Base-by-base conservation (phyloP, 2,329 filamentous ascomycete species). In the Coccinonectria pachysandricola region DNA sequence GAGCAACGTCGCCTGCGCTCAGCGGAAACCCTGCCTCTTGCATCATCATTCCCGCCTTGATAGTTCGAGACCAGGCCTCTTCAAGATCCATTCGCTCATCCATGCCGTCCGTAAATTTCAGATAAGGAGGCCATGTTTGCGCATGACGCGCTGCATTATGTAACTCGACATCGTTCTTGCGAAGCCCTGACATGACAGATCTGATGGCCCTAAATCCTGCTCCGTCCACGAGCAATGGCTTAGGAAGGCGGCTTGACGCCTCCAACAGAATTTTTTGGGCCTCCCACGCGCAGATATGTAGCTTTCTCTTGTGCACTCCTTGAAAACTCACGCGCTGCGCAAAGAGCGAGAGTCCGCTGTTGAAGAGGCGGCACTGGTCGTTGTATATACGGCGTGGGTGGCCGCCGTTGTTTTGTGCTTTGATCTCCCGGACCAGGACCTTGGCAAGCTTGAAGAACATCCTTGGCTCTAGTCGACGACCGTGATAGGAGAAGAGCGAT, bases 101-200 rank as follows among this genome's bases (percentile, higher is more conserved):
- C 34, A 71, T 65, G 2, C 72, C 73, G 40, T 78, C 68, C 31
- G 66, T 62, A 8, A 65, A 59, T 19, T 60, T 56, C 28, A 70
- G 53, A 49, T 74, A 77, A 1, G 74, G 74, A 7, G 74, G 74
- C 74, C 73, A 78, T 2, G 60, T 61, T 25, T 62, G 57, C 2
- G 57, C 53, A 29, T 71, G 60, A 15, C 68, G 62, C 12, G 50
- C 37, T 2, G 65, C 60, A 16, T 61, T 63, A 17, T 58, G 60
- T 9, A 48, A 52, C 46, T 79, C 74, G 5, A 50, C 52, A 6
- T 52, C 43, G 7, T 64, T 67, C 41, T 74, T 77, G 21, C 59
- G 59, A 29, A 68, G 54, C 3, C 62, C 69, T 6, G 68, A 48
- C 28, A 78, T 46, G 3, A 75, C 68, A 19, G 54, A 40, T 19